Base-by-base conservation (phyloP, 1,139 yeast species). In the Lodderomyces parapsilosis region DNA sequence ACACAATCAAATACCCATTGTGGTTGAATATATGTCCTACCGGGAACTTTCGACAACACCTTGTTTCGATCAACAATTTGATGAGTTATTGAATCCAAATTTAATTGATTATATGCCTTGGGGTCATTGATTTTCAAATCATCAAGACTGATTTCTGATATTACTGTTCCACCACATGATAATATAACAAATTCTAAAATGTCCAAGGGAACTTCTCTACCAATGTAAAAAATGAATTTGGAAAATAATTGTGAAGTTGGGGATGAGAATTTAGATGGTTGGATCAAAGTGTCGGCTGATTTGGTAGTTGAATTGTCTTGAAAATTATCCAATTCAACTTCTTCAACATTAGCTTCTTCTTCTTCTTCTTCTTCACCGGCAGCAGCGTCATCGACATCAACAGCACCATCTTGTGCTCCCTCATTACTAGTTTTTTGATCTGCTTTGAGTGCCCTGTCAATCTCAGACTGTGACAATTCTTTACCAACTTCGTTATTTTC, bases 1-100 rank as follows among this genome's bases (percentile, higher is more conserved):
- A 94, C 74, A 58, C 88, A 83, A 63, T 93, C 99, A 64, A 93
- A 91, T 39, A 93, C 74, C 99, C 99, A 94, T 73, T 93, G 99
- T 27, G 99, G 99, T 69, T 93, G 99, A 41, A 91, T 66, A 60
- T 94, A 94, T 0, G 96, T 87, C 71, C 98, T 81, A 41, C 97
- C 97, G 46, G 91, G 85, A 36, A 90, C 89, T 63, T 83, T 88
- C 52, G 80, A 76, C 35, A 76, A 65, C 43, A 93, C 67, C 56
- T 83, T 83, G 30, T 98, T 98, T 66, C 99, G 81, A 66, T 93
- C 99, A 51, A 85, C 83, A 54, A 93, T 86, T 64, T 93, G 98
- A 65, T 93, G 99, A 22, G 99, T 93, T 44, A 93, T 81, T 42
- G 76, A 69, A 36, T 80, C 70, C 47, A 89, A 70, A 59, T 86